Evolutionary conservation across 257 asterid species (phyloP), one percentile per base, ranked within the genome.

Genomic region (Solanum chiquidenum): DNA sequence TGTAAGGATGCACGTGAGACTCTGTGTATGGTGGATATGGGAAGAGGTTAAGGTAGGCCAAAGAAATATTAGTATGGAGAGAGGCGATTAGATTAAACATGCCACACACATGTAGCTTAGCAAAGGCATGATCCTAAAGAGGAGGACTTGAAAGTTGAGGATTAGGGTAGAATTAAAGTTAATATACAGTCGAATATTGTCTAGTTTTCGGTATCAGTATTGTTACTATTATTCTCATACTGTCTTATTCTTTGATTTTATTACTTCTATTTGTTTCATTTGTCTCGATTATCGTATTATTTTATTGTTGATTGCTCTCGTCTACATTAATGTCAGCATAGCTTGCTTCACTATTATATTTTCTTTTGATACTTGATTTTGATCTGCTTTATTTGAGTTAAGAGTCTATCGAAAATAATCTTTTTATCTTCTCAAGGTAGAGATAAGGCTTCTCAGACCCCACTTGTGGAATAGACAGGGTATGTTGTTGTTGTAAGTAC

Each of bases 331-430:
- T 31, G 77, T 31, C 77, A 31, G 12, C 40, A 71, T 71, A 34
- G n/a, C 0, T 71, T 71, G 40, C 0, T 71, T 71, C n/a, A 71
- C 40, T 71, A 6, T 71, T 31, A 0, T 71, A 16, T 31, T 68
- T 68, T 0, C 21, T 13, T 68, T 68, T 0, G 0, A 68, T 27
- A 27, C 75, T 27, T 68, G 5, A 0, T 68, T 68, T 13, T 29
- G 0, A 27, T 68, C 0, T 69, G 38, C 23, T 69, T 68, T 68
- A 29, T 31, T 0, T 69, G 38, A 69, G 21, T 0, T 0, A 0
- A 29, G 23, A 16, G 11, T 69, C 75, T 13, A 13, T 69, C 23
- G 23, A 29, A 0, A 69, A 0, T 1, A 69, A 69, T 13, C 0
- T 13, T 0, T 69, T 11, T 29, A 69, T 1, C 71, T 66, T 6